Conservation (phyloP, 768 basidiomycete species). For the Pisolithus microcarpus region DNA sequence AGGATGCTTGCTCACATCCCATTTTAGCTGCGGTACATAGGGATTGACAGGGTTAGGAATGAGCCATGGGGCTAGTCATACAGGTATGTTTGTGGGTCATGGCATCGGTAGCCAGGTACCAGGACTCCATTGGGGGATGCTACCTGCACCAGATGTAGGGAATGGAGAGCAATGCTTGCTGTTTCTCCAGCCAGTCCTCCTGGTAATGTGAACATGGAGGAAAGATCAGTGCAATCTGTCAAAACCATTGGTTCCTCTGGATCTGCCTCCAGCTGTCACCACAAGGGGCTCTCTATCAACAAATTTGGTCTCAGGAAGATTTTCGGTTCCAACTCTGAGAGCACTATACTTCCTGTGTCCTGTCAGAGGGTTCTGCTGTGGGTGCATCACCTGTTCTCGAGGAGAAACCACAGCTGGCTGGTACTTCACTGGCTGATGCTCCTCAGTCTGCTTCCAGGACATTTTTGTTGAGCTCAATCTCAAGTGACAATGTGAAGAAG, state of each 20-base stretch:
- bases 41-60: no score
- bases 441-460: constrained; percentile 25
- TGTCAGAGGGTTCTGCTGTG: constrained; percentile 33
- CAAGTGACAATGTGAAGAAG: constrained; percentile 40
- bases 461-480: constrained; percentile 32
- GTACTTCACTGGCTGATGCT: constrained; percentile 12
- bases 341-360: constrained; percentile 33
- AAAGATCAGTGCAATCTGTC: constrained; percentile 23
- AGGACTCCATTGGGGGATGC: no score
- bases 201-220: constrained; percentile 21
- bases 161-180: constrained; percentile 13
- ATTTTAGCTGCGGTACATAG: no score
- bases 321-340: constrained; percentile 42
- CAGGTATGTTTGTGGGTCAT: no score
- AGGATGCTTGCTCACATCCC: no score
- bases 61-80: no score
- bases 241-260: constrained; percentile 28
- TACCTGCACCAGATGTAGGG: no score
- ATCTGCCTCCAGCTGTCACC: constrained; percentile 45
- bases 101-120: no score
- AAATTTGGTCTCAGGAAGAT: constrained; percentile 75
- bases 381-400: constrained; percentile 14
- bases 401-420: constrained; percentile 10
- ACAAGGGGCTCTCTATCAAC: constrained; percentile 69
- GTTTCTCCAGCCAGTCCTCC: constrained; percentile 39